phyloP scores from a whole-genome alignment of 768 basidiomycete genomes.

The Termitomyces sp. region DNA sequence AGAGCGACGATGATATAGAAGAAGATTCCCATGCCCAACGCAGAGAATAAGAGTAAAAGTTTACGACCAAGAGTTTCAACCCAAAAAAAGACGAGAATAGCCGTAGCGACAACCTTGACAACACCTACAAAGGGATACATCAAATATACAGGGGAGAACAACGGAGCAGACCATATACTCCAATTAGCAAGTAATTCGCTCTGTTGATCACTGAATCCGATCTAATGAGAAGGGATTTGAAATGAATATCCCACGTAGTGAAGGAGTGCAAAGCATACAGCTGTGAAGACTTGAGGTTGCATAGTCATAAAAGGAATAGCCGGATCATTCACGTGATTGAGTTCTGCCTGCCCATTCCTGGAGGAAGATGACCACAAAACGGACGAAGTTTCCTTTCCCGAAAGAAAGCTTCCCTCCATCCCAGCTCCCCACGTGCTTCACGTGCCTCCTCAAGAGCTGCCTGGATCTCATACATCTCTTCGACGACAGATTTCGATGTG shows the following conservation, averaged over 20 bases:
- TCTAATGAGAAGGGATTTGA: slow-evolving; percentile 22
- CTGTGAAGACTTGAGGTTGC: slow-evolving; percentile 69
- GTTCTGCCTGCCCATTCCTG: slow-evolving; percentile 87
- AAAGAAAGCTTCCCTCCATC: slow-evolving; percentile 69
- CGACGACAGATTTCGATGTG: slow-evolving; percentile 43
- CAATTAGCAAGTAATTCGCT: slow-evolving; percentile 67
- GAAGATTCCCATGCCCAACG: slow-evolving; percentile 73
- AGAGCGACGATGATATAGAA: slow-evolving; percentile 89
- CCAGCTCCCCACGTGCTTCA: slow-evolving; percentile 59
- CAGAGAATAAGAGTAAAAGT: slow-evolving; percentile 67
- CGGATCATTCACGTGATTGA: slow-evolving; percentile 50
- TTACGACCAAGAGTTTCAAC: slow-evolving; percentile 71
- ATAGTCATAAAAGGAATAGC: slow-evolving; percentile 29
- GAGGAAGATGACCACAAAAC: slow-evolving; percentile 81
- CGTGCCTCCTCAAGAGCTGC: slow-evolving; percentile 77
- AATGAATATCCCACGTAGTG: background rate
- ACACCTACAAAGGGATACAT: slow-evolving; percentile 28
- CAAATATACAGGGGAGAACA: too few relatives aligned
- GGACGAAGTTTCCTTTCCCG: slow-evolving; percentile 76
- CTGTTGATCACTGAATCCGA: slow-evolving; percentile 59
- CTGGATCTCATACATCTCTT: slow-evolving; percentile 77
- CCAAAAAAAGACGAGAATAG: slow-evolving; percentile 63
- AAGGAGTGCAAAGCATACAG: slow-evolving; percentile 19
- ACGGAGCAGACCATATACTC: slow-evolving; percentile 47
- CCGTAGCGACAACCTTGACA: slow-evolving; percentile 66